A percentile compares a stretch with the other conserved stretches of the same genome.
Evolutionary conservation across 495 filamentous ascomycete species (phyloP).

Genomic region (Alectoria sarmentosa): DNA sequence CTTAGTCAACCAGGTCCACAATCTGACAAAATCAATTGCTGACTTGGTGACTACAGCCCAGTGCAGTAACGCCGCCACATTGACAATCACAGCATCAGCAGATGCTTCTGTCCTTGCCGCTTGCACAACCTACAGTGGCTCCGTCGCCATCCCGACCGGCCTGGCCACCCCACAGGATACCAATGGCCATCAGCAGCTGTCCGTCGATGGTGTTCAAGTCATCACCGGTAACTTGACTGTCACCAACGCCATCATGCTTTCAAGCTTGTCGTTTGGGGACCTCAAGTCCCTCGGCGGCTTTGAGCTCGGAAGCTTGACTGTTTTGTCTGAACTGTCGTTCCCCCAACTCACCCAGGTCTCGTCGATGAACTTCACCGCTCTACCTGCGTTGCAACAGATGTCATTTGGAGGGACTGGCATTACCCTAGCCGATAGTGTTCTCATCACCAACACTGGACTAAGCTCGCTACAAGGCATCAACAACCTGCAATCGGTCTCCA

Average conservation of each 20-base stretch:
- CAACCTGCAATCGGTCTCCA: constrained; percentile 53
- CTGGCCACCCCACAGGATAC: constrained; percentile 47
- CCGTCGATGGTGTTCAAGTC: constrained; percentile 39
- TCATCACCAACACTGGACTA: constrained; percentile 79
- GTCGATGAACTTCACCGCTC: constrained; percentile 59
- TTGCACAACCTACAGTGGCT: constrained; percentile 65
- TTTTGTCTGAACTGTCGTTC: constrained; percentile 57
- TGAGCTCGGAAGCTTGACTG: constrained; percentile 55
- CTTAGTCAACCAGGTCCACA: not conserved
- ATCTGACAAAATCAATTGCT: constrained; percentile 4
- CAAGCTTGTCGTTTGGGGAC: constrained; percentile 43
- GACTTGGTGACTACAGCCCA: constrained; percentile 30
- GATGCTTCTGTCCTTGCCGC: constrained; percentile 61
- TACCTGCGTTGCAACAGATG: constrained; percentile 62
- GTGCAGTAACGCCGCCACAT: constrained; percentile 34
- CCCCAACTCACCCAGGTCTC: constrained; percentile 54
- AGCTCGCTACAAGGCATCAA: constrained; percentile 69
- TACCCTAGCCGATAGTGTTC: constrained; percentile 54
- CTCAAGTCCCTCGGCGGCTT: constrained; percentile 58
- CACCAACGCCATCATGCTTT: constrained; percentile 52
- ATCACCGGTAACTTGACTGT: constrained; percentile 64
- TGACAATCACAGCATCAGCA: constrained; percentile 26
- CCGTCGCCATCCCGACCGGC: constrained; percentile 53
- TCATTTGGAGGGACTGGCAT: constrained; percentile 56
- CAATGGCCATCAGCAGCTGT: constrained; percentile 34